Conservation (phyloP, 345 rosid genomes). For the Mangifera indica region DNA sequence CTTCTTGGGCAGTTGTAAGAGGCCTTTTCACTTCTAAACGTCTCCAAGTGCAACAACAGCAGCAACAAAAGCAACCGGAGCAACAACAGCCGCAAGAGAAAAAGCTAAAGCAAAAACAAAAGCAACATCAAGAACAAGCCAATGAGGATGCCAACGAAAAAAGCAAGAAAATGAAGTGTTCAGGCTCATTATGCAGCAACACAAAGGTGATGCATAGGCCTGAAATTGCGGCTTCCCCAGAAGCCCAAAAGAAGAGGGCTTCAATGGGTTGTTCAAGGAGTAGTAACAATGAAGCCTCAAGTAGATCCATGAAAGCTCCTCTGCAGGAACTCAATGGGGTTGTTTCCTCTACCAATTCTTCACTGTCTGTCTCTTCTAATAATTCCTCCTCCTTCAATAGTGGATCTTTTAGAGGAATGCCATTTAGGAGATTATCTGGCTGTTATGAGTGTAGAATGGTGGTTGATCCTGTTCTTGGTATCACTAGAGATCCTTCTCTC, state of each 20-base stretch:
- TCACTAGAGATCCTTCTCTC: constrained; percentile 53
- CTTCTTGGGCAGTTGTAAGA: constrained; percentile 57
- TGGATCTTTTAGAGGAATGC: constrained; percentile 54
- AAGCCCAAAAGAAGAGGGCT: constrained; percentile 43
- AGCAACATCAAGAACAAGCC: too few species aligned
- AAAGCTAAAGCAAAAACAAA: too few species aligned
- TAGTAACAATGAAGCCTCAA: constrained; percentile 26
- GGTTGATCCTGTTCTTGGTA: constrained; percentile 65
- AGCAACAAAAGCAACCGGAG: constrained; percentile 6
- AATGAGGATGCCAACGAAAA: constrained; percentile 45
- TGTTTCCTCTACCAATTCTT: constrained; percentile 41
- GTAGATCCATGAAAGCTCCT: constrained; percentile 60
- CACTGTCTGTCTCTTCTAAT: constrained; percentile 42
- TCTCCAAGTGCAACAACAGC: constrained; percentile 32
- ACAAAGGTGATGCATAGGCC: constrained; percentile 61
- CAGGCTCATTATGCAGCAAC: constrained; percentile 82
- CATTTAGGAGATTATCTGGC: constrained; percentile 67
- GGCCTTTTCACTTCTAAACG: constrained; percentile 51
- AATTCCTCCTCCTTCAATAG: constrained; percentile 30
- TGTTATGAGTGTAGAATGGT: constrained; percentile 81
- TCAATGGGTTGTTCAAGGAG: constrained; percentile 20
- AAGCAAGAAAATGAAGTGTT: constrained; percentile 70
- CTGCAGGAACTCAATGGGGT: constrained; percentile 40
- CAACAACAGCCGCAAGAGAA: constrained; percentile 1
- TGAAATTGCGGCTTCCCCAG: constrained; percentile 38